Evolutionary conservation across 2,329 filamentous ascomycete species (phyloP), one percentile per base, ranked within the genome.

Genomic region (Conoideocrella luteorostrata): DNA sequence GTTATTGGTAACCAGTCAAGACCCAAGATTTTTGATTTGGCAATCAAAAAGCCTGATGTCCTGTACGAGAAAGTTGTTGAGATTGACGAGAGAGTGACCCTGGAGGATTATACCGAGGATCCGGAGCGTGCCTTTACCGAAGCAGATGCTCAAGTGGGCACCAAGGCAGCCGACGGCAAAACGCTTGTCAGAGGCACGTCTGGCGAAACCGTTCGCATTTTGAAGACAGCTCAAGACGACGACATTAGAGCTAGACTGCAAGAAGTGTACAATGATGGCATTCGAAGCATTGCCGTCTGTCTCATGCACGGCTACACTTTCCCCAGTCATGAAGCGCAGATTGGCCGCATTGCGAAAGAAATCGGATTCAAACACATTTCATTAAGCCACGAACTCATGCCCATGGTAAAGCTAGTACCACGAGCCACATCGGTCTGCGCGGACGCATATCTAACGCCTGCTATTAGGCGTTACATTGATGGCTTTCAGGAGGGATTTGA

Each of bases 101-200:
- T 88, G 38, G 84, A 88, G 51, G 82, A 86, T 49, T 87, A 85
- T 50, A 79, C 82, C 0, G 83, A 88, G 56, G 81, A 88, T 46
- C 84, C 84, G 0, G 68, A 75, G 32, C 50, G 53, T 1, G 41
- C 32, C 37, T 22, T 47, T 4, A 50, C 48, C 3, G 78, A 77
- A 0, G 62, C 75, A 2, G 67, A 80, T 7, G 75, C 70, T 2
- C 68, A 70, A 47, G 69, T 70, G 4, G 72, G 77, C 4, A 71
- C 69, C 2, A 54, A 65, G 4, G 70, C 71, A 2, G 60, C 68
- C 13, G 58, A 74, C 26, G 67, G 71, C 1, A 65, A 75, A n/a
- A 58, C 84, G 2, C 71, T 95, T 1, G 76, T 86, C 4, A 71
- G 71, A 23, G 84, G 83, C 2, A 65, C 86, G 10, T 82, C 81